Conservation (phyloP, 192 early-diverging fungal genomes). For the Piromyces finnis region DNA sequence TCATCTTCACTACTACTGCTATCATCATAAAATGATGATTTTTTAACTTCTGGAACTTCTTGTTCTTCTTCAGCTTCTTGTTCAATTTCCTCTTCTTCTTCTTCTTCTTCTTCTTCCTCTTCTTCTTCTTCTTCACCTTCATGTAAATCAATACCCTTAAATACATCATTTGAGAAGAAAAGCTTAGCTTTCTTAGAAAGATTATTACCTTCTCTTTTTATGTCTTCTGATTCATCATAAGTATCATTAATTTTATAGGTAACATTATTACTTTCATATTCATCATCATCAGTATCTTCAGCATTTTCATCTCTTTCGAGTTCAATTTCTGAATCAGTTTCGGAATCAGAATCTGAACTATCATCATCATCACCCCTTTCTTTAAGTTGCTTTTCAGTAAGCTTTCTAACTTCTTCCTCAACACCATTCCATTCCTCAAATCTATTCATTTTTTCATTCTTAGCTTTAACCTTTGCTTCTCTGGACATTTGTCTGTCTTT, state of each 20-base stretch:
- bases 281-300: slow-evolving; percentile 18
- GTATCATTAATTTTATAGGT: not conserved
- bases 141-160: slow-evolving; percentile 38
- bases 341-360: slow-evolving; percentile 14
- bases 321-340: slow-evolving; percentile 19
- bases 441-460: slow-evolving; percentile 28
- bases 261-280: slow-evolving; percentile 14
- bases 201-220: slow-evolving; percentile 6
- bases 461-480: slow-evolving; percentile 56
- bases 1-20: not conserved
- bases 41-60: slow-evolving; percentile 1
- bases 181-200: slow-evolving; percentile 71
- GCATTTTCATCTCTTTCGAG: slow-evolving; percentile 14
- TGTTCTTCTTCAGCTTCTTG: not conserved
- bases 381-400: slow-evolving; percentile 1
- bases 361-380: slow-evolving; percentile 8
- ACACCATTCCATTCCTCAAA: slow-evolving; percentile 35
- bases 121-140: slow-evolving; percentile 13
- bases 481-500: slow-evolving; percentile 48
- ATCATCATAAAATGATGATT: not conserved
- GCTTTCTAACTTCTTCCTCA: slow-evolving; percentile 3
- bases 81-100: not conserved
- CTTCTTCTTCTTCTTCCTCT: slow-evolving; percentile 12
- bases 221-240: slow-evolving; percentile 12
- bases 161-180: slow-evolving; percentile 92